Evolutionary conservation across 73 alveolate species (phyloP).

Genomic region (Paramecium primaurelia): DNA sequence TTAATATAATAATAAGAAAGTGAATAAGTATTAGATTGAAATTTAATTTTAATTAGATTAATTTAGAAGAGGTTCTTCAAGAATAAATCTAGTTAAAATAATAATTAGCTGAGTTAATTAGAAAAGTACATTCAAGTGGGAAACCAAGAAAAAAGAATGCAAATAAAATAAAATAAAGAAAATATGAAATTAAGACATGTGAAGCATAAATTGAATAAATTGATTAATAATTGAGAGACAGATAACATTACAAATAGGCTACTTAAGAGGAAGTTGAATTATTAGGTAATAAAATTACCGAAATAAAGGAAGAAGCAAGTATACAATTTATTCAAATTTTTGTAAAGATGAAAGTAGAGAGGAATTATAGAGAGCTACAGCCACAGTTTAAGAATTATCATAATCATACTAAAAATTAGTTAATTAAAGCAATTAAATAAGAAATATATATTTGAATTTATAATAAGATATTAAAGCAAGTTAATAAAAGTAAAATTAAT

Average conservation of each 20-base stretch:
- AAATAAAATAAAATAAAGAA: not conserved
- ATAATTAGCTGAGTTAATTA: slow-evolving; percentile 16
- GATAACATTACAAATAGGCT: not conserved
- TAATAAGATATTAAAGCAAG: not conserved
- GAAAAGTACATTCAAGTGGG: slow-evolving; percentile 25
- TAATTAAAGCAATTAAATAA: not conserved
- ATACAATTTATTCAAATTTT: not conserved
- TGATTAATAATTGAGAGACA: not conserved
- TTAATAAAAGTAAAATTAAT: not conserved
- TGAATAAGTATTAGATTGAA: not conserved
- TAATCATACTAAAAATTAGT: not conserved
- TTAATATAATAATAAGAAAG: not conserved
- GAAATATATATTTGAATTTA: not conserved
- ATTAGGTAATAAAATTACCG: not conserved
- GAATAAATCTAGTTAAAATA: not conserved
- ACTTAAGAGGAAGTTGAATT: slow-evolving; percentile 41
- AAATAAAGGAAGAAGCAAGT: slow-evolving; percentile 19
- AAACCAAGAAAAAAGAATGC: not conserved
- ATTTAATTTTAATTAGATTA: not conserved
- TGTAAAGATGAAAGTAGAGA: slow-evolving; percentile 3
- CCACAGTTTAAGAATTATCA: slow-evolving; percentile 9
- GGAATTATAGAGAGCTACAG: slow-evolving; percentile 10
- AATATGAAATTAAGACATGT: slow-evolving; percentile 9
- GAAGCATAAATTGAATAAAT: slow-evolving; percentile 36
- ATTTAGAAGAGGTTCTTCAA: not conserved